Conservation (phyloP, 139 green algal species). For the Bryopsis sp. region DNA sequence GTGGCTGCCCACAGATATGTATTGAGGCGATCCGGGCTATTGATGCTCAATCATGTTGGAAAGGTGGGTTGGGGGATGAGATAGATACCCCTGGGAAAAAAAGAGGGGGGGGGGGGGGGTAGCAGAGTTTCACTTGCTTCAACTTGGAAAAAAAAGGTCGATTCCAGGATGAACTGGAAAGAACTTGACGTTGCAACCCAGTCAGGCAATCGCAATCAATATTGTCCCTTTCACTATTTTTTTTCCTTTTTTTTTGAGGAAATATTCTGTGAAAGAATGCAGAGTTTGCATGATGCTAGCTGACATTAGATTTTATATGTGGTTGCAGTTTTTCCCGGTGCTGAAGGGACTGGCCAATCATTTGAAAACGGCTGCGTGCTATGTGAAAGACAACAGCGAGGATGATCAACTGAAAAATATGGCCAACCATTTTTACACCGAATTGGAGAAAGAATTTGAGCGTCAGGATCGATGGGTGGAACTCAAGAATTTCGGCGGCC, state of each 20-base stretch:
- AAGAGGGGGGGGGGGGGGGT: too few relatives aligned
- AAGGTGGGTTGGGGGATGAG: too few relatives aligned
- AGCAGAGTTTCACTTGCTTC: not conserved
- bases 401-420: constrained; percentile 1
- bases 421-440: too few relatives aligned
- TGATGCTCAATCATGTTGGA: too few relatives aligned
- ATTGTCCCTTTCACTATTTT: not conserved
- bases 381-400: not conserved
- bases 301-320: constrained; percentile 4
- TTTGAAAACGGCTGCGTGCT: not conserved
- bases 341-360: constrained; percentile 8
- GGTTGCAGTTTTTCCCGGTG: constrained; percentile 2
- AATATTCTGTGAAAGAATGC: not conserved
- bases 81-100: too few relatives aligned
- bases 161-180: not conserved
- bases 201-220: not conserved
- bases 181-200: not conserved
- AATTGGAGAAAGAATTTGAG: too few relatives aligned
- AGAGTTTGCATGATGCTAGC: too few relatives aligned
- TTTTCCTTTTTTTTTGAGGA: not conserved
- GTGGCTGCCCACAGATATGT: too few relatives aligned
- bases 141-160: not conserved
- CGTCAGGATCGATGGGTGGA: too few relatives aligned
- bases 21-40: too few relatives aligned
- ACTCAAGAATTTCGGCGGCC: too few relatives aligned